These are phyloP conservation scores for Phaeosphaeriaceae sp. DNA, from an alignment of 2,329 filamentous ascomycete species.

Conservation along the genomic window DNA sequence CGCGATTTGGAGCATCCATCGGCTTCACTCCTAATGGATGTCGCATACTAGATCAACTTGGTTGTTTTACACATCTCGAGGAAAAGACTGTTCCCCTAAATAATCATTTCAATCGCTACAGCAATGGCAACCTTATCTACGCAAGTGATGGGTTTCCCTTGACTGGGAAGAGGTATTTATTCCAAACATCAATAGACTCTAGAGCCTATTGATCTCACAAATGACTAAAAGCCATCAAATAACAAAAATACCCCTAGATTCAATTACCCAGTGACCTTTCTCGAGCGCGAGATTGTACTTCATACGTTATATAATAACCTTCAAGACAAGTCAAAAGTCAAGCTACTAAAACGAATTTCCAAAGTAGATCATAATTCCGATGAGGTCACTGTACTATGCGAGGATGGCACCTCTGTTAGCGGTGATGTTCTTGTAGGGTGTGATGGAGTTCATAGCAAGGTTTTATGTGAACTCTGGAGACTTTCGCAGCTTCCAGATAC, in stretches of 20 bases:
- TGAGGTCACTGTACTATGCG: constrained; percentile 13
- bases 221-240: neutral
- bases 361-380: constrained; percentile 11
- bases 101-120: constrained; percentile 1
- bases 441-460: constrained; percentile 20
- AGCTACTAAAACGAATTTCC: constrained; percentile 5
- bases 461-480: constrained; percentile 18
- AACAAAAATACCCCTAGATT: neutral
- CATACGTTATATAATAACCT: constrained; percentile 16
- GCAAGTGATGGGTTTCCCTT: neutral
- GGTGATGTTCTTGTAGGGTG: constrained; percentile 21
- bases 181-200: neutral
- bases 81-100: neutral
- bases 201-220: neutral
- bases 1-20: constrained; percentile 21
- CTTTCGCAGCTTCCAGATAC: constrained; percentile 7
- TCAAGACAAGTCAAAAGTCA: constrained; percentile 21
- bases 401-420: constrained; percentile 8
- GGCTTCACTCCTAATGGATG: constrained; percentile 19
- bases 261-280: constrained; percentile 14
- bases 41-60: constrained; percentile 26
- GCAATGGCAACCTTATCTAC: neutral
- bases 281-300: constrained; percentile 17
- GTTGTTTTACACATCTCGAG: constrained; percentile 5
- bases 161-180: constrained; percentile 1